Evolutionary conservation across 768 basidiomycete genomes (phyloP).

Genomic region (Podaxis carcinomalis): DNA sequence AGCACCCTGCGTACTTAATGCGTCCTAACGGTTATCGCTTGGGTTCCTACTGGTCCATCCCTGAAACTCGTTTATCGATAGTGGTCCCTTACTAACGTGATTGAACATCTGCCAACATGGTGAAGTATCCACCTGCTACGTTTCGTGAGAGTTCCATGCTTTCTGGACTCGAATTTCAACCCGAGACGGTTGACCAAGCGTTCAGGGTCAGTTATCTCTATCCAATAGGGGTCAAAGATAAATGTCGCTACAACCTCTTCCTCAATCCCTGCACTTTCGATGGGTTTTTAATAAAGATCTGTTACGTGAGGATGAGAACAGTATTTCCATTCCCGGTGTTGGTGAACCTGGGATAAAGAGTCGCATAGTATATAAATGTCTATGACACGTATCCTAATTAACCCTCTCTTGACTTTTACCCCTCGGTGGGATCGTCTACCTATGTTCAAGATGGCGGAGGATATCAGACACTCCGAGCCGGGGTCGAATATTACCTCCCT

Average conservation of each 20-base stretch:
- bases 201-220: background rate
- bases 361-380: too few species aligned
- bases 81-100: background rate
- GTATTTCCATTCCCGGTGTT: background rate
- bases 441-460: background rate
- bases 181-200: background rate
- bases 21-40: background rate
- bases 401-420: background rate
- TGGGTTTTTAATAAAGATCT: too few species aligned
- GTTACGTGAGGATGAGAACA: background rate
- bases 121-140: background rate
- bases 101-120: background rate
- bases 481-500: background rate
- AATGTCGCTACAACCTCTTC: background rate
- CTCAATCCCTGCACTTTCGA: background rate
- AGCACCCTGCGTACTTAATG: background rate
- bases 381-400: too few species aligned
- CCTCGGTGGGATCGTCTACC: background rate
- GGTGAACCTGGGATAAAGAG: too few species aligned
- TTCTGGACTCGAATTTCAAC: background rate
- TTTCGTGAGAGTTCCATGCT: background rate
- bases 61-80: background rate
- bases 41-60: background rate
- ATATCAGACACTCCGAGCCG: background rate
- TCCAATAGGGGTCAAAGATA: background rate